phyloP scores from a whole-genome alignment of 2,329 filamentous ascomycete genomes.

The Colletotrichum cordylinicola region DNA sequence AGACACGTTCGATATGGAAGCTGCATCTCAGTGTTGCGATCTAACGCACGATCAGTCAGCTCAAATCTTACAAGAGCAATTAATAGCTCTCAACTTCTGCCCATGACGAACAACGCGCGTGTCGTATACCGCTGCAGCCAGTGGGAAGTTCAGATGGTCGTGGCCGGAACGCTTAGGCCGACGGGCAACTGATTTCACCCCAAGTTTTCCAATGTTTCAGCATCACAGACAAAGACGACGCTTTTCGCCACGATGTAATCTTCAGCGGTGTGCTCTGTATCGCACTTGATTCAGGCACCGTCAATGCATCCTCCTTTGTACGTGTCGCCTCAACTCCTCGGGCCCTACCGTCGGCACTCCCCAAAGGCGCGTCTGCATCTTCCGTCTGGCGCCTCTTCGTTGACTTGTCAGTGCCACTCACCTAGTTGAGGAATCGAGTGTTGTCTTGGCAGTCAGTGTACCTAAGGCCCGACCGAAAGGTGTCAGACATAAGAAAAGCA shows the following conservation, averaged over 20 bases:
- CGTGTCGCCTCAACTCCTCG: not conserved
- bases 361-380: not conserved
- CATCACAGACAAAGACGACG: conserved; percentile 20
- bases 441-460: not conserved
- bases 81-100: not conserved
- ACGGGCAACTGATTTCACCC: conserved; percentile 15
- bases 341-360: not conserved
- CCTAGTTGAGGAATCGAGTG: not conserved
- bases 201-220: conserved; percentile 19
- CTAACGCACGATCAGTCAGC: not conserved
- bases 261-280: not conserved
- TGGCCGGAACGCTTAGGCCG: conserved; percentile 4
- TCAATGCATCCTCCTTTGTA: not conserved
- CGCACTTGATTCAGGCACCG: conserved; percentile 8
- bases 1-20: not conserved
- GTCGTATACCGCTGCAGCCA: not conserved
- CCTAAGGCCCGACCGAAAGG: not conserved
- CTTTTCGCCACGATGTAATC: conserved; percentile 11
- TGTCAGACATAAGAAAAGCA: not conserved
- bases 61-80: not conserved
- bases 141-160: conserved; percentile 4
- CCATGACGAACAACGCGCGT: not conserved
- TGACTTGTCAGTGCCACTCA: conserved; percentile 2
- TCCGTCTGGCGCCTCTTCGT: not conserved
- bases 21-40: not conserved